A percentile compares a stretch with the other conserved stretches of the same genome.
These are phyloP conservation scores for Vaucheria bursata DNA, from an alignment of 352 stramenopile species.

Conservation along the genomic window DNA sequence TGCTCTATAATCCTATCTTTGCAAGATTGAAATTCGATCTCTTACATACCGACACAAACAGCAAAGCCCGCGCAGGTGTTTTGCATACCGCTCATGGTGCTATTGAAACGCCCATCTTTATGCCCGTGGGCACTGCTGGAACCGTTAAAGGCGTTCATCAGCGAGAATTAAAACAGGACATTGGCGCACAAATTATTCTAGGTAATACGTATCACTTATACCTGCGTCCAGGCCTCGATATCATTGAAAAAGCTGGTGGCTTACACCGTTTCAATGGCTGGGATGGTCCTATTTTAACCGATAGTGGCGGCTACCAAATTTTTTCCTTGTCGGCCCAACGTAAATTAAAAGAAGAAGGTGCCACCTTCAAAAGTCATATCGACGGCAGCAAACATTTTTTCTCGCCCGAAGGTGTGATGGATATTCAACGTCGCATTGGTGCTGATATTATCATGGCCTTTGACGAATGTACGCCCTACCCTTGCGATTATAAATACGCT, in stretches of 20 bases:
- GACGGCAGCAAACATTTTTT: slow-evolving; percentile 78
- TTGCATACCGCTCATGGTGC: slow-evolving; percentile 68
- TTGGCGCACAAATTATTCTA: slow-evolving; percentile 88
- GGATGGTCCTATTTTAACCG: slow-evolving; percentile 82
- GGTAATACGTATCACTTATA: slow-evolving; percentile 95
- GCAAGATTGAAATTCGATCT: too few relatives aligned
- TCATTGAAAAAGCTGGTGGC: slow-evolving; percentile 67
- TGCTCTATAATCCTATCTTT: too few relatives aligned
- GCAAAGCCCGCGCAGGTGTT: slow-evolving; percentile 58
- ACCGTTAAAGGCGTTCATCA: slow-evolving; percentile 85
- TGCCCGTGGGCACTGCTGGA: slow-evolving; percentile 91
- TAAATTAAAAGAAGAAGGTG: slow-evolving; percentile 80
- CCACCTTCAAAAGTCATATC: slow-evolving; percentile 76
- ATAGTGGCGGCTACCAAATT: slow-evolving; percentile 90
- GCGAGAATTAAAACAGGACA: slow-evolving; percentile 71
- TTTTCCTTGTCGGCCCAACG: slow-evolving; percentile 70
- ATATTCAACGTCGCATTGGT: slow-evolving; percentile 88
- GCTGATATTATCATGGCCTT: slow-evolving; percentile 96
- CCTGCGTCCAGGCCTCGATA: slow-evolving; percentile 77
- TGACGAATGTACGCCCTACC: slow-evolving; percentile 78
- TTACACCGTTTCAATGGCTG: slow-evolving; percentile 94
- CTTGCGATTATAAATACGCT: slow-evolving; percentile 80
- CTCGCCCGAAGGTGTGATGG: slow-evolving; percentile 80
- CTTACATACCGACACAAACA: too few relatives aligned
- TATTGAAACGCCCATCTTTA: slow-evolving; percentile 85